A percentile compares a stretch with the other conserved stretches of the same genome.
These are phyloP conservation scores for Bacidia gigantensis DNA, from an alignment of 495 filamentous ascomycete species.

Conservation along the genomic window DNA sequence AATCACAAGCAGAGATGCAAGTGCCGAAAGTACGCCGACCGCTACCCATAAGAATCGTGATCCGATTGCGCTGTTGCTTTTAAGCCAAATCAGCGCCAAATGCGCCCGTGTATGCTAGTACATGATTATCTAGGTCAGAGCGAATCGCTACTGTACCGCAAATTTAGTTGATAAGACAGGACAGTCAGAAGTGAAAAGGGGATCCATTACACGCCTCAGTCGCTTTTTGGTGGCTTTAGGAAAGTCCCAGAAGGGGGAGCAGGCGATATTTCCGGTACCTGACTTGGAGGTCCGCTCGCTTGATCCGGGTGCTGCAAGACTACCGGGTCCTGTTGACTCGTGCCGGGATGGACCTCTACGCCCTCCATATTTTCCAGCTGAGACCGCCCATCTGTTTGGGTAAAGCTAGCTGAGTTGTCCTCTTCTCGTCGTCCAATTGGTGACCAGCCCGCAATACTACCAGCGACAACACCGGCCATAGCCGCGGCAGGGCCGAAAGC, in stretches of 20 bases:
- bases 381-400: constrained; percentile 26
- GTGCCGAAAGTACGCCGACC: too few species aligned
- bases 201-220: too few species aligned
- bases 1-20: too few species aligned
- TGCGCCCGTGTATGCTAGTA: too few species aligned
- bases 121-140: too few species aligned
- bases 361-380: constrained; percentile 39
- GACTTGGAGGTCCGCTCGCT: constrained; percentile 43
- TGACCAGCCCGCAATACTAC: constrained; percentile 78
- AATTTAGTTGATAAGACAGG: too few species aligned
- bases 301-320: constrained; percentile 31
- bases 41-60: too few species aligned
- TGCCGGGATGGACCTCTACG: constrained; percentile 44
- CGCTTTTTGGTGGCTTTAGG: constrained; percentile 9
- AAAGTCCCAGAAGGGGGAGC: constrained; percentile 1
- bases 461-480: constrained; percentile 79
- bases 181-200: too few species aligned
- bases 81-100: too few species aligned
- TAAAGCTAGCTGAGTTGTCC: constrained; percentile 38
- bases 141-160: too few species aligned
- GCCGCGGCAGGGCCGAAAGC: constrained; percentile 62
- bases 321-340: constrained; percentile 40
- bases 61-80: too few species aligned
- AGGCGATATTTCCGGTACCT: constrained; percentile 40
- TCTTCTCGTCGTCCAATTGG: constrained; percentile 54